Evolutionary conservation across 257 asterid species (phyloP).

Genomic region (Plectranthus barbatus): DNA sequence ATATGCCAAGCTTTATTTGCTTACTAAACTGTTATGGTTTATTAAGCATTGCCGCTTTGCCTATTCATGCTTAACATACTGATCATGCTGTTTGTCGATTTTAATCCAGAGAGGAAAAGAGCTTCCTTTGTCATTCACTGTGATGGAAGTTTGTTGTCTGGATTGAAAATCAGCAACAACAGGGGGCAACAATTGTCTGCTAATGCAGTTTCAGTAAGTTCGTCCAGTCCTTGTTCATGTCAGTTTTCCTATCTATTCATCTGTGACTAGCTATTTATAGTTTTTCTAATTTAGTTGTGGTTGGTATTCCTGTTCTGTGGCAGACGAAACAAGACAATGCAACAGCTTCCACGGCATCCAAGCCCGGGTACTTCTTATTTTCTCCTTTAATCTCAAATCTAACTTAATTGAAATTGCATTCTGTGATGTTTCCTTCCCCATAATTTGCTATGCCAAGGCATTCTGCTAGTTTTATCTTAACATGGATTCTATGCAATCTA

Average conservation of each 20-base stretch:
- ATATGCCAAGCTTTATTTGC: no score
- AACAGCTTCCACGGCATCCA: constrained; percentile 41
- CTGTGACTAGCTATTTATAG: neutral
- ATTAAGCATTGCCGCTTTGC: no score
- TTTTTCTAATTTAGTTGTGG: neutral
- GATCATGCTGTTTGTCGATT: neutral
- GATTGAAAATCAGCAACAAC: constrained; percentile 20
- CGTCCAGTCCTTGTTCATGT: no score
- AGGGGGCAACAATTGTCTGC: constrained; percentile 28
- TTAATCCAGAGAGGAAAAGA: constrained; percentile 41
- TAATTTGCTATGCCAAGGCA: no score
- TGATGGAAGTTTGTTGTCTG: constrained; percentile 24
- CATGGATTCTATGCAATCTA: no score
- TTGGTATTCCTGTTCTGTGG: constrained; percentile 3
- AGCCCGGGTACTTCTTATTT: constrained; percentile 40
- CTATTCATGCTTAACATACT: no score
- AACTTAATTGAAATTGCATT: no score
- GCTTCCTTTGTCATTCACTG: no score
- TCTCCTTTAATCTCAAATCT: neutral
- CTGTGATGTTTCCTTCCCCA: no score
- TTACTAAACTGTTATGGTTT: no score
- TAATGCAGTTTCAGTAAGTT: constrained; percentile 53
- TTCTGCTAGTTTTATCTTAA: no score
- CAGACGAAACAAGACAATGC: constrained; percentile 39
- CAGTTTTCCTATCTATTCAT: no score